Percentiles rank a stretch among this genome's conserved stretches.
Conservation (phyloP, 495 filamentous ascomycete species). For the Xylaria acuta region DNA sequence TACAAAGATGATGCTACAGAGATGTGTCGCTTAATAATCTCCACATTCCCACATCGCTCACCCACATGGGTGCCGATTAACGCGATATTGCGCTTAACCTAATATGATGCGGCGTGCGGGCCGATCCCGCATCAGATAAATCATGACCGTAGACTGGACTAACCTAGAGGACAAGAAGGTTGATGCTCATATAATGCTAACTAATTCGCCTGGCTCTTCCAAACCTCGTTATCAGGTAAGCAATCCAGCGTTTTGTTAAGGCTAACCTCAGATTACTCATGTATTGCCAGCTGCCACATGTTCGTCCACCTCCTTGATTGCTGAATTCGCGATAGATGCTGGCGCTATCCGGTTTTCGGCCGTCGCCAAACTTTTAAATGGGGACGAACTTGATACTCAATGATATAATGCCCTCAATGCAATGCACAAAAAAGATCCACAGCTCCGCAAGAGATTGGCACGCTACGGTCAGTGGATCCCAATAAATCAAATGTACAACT, state of each 20-base stretch:
- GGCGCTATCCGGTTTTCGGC: background rate
- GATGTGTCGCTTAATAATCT: background rate
- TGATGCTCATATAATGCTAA: constrained; percentile 1
- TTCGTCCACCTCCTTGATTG: background rate
- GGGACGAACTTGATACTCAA: too few species aligned
- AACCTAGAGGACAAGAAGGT: background rate
- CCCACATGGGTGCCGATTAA: background rate
- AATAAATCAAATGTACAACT: too few species aligned
- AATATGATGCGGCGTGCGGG: background rate
- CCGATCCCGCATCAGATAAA: background rate
- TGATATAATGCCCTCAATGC: background rate
- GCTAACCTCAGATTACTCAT: background rate
- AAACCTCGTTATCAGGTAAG: background rate
- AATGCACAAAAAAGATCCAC: background rate
- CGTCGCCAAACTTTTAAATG: background rate
- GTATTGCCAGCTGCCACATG: background rate
- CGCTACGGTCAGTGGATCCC: too few species aligned
- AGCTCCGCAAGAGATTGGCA: too few species aligned
- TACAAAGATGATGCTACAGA: background rate
- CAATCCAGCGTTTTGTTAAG: background rate
- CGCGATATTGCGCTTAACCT: background rate
- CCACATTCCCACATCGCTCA: too few species aligned
- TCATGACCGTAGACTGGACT: background rate
- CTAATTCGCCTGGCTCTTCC: background rate
- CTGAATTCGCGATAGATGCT: background rate